A percentile compares a stretch with the other conserved stretches of the same genome.
Conservation (phyloP, 2,329 filamentous ascomycete species). For the Penicillium expansum region DNA sequence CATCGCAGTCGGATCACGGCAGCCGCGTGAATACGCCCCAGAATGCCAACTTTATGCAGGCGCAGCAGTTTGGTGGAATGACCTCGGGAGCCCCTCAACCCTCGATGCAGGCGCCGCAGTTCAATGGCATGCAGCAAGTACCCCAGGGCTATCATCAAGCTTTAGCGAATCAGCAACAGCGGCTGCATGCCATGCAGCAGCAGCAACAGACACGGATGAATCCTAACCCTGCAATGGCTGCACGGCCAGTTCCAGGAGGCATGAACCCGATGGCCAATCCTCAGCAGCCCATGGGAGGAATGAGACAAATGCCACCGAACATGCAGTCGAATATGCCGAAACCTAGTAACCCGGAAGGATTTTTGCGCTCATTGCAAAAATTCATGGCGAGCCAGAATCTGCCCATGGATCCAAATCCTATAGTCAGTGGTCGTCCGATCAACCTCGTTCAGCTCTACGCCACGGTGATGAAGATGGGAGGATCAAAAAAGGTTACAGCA, state of each 20-base stretch:
- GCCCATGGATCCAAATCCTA: conserved; percentile 70
- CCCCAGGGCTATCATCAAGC: conserved; percentile 54
- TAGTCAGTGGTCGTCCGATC: conserved; percentile 70
- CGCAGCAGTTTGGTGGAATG: conserved; percentile 45
- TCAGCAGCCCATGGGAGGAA: conserved; percentile 43
- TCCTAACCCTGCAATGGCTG: conserved; percentile 38
- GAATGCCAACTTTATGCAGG: conserved; percentile 65
- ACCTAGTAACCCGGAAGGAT: conserved; percentile 58
- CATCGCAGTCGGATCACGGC: conserved; percentile 70
- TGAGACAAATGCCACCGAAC: conserved; percentile 51
- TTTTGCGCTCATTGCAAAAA: conserved; percentile 71
- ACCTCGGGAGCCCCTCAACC: conserved; percentile 40
- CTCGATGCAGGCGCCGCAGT: conserved; percentile 45
- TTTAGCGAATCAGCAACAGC: conserved; percentile 68
- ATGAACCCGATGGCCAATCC: conserved; percentile 42
- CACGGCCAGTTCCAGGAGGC: conserved; percentile 33
- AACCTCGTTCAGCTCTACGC: conserved; percentile 76
- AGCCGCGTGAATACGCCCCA: conserved; percentile 67
- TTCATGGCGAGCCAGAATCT: conserved; percentile 74
- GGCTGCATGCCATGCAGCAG: conserved; percentile 70
- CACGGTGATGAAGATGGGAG: conserved; percentile 71
- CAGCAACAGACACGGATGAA: conserved; percentile 67
- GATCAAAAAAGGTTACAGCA: conserved; percentile 69
- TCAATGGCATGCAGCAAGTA: conserved; percentile 45
- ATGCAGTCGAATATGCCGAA: conserved; percentile 45